Evolutionary conservation across 441 rosid species (phyloP).

Genomic region (Aleurites moluccanus): DNA sequence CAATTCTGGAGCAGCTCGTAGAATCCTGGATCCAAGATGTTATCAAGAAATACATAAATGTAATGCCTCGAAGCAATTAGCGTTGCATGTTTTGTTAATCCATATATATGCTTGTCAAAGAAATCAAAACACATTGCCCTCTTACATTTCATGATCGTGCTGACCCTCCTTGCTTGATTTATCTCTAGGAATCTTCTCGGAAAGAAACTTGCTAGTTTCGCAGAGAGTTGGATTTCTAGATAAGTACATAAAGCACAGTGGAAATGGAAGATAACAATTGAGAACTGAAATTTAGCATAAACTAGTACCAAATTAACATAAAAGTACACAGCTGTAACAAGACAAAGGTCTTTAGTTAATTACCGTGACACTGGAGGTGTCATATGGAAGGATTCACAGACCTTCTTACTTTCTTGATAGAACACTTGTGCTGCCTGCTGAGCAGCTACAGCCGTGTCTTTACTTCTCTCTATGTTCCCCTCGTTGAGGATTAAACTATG

Average conservation of each 20-base stretch:
- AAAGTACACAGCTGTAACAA: no score
- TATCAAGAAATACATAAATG: background rate
- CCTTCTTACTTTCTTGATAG: slow-evolving; percentile 70
- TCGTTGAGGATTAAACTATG: slow-evolving; percentile 87
- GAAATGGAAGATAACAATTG: background rate
- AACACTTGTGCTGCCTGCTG: slow-evolving; percentile 73
- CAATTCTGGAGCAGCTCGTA: slow-evolving; percentile 68
- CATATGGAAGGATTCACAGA: slow-evolving; percentile 52
- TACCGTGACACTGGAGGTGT: slow-evolving; percentile 75
- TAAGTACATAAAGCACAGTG: background rate
- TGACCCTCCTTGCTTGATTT: slow-evolving; percentile 60
- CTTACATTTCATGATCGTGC: slow-evolving; percentile 75
- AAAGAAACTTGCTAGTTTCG: slow-evolving; percentile 76
- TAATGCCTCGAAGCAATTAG: background rate
- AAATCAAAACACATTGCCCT: background rate
- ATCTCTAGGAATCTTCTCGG: slow-evolving; percentile 74
- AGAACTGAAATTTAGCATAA: no score
- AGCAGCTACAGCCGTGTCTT: slow-evolving; percentile 82
- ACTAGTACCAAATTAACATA: no score
- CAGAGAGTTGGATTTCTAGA: slow-evolving; percentile 69
- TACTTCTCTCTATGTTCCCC: slow-evolving; percentile 78
- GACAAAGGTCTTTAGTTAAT: background rate
- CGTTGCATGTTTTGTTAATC: no score
- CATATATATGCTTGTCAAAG: background rate
- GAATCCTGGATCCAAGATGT: slow-evolving; percentile 42